A percentile compares a stretch with the other conserved stretches of the same genome.
phyloP scores from a whole-genome alignment of 2,329 filamentous ascomycete genomes.

The Apiospora rasikravindrae region DNA sequence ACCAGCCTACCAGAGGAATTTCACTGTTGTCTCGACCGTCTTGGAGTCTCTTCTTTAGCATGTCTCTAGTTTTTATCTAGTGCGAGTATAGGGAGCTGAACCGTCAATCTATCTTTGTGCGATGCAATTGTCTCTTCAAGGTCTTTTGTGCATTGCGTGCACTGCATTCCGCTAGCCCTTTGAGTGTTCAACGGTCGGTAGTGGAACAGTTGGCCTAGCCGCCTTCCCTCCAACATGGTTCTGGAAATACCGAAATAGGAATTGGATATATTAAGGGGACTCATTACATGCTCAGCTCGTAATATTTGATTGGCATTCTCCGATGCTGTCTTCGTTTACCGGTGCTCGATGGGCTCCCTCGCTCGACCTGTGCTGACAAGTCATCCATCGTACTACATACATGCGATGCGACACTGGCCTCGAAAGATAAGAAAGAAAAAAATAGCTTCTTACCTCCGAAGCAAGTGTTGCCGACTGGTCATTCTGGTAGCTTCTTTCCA shows the following conservation, averaged over 20 bases:
- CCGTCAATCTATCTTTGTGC: neutral
- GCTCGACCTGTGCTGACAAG: neutral
- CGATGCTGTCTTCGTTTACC: neutral
- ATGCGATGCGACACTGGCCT: neutral
- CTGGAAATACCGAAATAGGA: slow-evolving; percentile 12
- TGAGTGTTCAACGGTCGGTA: slow-evolving; percentile 9
- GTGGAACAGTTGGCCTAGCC: neutral
- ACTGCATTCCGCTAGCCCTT: neutral
- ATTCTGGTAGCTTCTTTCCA: neutral
- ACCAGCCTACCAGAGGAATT: neutral
- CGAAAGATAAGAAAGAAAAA: slow-evolving; percentile 2
- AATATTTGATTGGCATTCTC: neutral
- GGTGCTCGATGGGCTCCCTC: neutral
- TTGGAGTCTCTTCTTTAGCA: neutral
- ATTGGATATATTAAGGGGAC: slow-evolving; percentile 7
- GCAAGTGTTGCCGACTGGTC: neutral
- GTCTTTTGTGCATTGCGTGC: neutral
- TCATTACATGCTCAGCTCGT: neutral
- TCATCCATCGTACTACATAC: neutral
- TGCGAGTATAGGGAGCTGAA: neutral
- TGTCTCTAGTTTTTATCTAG: neutral
- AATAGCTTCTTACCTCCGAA: neutral
- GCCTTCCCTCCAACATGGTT: neutral
- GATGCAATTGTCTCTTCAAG: neutral
- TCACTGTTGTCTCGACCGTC: neutral